Percentiles rank a stretch among this genome's conserved stretches.
Conservation (phyloP, 2,329 filamentous ascomycete species). For the Arthroderma sp. region DNA sequence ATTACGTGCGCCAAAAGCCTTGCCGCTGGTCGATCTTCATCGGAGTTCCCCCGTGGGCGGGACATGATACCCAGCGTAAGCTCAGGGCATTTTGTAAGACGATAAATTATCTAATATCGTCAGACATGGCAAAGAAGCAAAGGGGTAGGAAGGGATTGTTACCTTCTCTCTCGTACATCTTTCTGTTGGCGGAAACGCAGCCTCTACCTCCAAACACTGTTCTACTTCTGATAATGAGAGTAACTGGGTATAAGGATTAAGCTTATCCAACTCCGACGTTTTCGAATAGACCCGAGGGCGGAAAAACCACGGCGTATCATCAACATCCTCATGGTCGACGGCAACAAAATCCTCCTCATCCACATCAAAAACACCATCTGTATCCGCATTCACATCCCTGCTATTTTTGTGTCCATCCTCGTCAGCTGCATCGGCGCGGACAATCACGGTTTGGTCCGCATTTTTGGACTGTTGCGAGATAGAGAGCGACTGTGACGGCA, state of each 20-base stretch:
- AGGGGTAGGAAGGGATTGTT: slow-evolving; percentile 5
- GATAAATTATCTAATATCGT: slow-evolving; percentile 54
- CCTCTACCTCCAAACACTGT: slow-evolving; percentile 45
- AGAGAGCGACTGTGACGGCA: not conserved
- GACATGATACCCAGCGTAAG: slow-evolving; percentile 71
- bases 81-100: slow-evolving; percentile 59
- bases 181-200: slow-evolving; percentile 46
- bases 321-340: slow-evolving; percentile 28
- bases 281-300: slow-evolving; percentile 24
- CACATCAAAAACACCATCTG: slow-evolving; percentile 21
- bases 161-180: slow-evolving; percentile 49
- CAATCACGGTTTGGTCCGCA: slow-evolving; percentile 5
- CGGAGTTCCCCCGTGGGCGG: slow-evolving; percentile 39
- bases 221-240: slow-evolving; percentile 44
- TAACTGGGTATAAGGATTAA: slow-evolving; percentile 61
- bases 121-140: slow-evolving; percentile 1
- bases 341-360: slow-evolving; percentile 30
- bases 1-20: slow-evolving; percentile 65
- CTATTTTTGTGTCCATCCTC: slow-evolving; percentile 5
- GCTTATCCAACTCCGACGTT: slow-evolving; percentile 35
- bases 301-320: slow-evolving; percentile 29
- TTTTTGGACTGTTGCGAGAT: slow-evolving; percentile 7
- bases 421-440: slow-evolving; percentile 7
- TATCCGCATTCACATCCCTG: slow-evolving; percentile 15
- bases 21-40: slow-evolving; percentile 45